Evolutionary conservation across 228 moss, liverwort and hornwort genomes (phyloP).

Genomic region (Sphagnum magellanicum): DNA sequence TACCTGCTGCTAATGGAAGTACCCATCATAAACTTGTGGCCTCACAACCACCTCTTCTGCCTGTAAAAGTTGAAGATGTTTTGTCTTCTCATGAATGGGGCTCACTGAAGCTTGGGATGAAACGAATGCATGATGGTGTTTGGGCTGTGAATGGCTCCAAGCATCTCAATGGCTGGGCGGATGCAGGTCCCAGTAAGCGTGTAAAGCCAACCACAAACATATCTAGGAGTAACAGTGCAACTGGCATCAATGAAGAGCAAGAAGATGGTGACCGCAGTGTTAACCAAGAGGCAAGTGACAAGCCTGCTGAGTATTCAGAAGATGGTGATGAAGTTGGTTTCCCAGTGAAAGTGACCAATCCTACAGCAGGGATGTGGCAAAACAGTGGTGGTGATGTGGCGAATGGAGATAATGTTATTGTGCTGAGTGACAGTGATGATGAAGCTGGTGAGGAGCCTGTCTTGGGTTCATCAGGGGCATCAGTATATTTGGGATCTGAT

Average conservation of each 20-base stretch:
- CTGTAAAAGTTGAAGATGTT: conserved; percentile 89
- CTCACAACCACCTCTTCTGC: conserved; percentile 18
- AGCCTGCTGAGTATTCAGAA: conserved; percentile 37
- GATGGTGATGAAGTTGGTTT: conserved; percentile 65
- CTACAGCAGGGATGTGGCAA: conserved; percentile 39
- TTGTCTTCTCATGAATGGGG: conserved; percentile 71
- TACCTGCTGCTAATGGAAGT: conserved; percentile 23
- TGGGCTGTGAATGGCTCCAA: conserved; percentile 71
- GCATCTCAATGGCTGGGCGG: conserved; percentile 48
- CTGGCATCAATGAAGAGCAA: conserved; percentile 78
- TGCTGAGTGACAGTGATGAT: conserved; percentile 91
- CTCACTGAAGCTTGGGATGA: conserved; percentile 55
- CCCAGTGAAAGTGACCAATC: conserved; percentile 35
- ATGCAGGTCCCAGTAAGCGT: conserved; percentile 62
- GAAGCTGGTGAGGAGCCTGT: conserved; percentile 73
- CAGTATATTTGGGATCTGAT: conserved; percentile 55
- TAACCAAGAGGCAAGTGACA: conserved; percentile 89
- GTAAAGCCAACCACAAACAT: conserved; percentile 22
- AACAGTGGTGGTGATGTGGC: conserved; percentile 36
- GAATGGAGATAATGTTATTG: conserved; percentile 63
- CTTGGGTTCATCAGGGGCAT: conserved; percentile 63
- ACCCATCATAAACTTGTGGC: conserved; percentile 25
- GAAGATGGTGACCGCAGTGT: conserved; percentile 96
- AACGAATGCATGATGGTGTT: conserved; percentile 65
- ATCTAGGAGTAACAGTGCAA: conserved; percentile 87